Evolutionary conservation across 176 grass and related monocot genomes (phyloP).

Genomic region (Avena insularis): DNA sequence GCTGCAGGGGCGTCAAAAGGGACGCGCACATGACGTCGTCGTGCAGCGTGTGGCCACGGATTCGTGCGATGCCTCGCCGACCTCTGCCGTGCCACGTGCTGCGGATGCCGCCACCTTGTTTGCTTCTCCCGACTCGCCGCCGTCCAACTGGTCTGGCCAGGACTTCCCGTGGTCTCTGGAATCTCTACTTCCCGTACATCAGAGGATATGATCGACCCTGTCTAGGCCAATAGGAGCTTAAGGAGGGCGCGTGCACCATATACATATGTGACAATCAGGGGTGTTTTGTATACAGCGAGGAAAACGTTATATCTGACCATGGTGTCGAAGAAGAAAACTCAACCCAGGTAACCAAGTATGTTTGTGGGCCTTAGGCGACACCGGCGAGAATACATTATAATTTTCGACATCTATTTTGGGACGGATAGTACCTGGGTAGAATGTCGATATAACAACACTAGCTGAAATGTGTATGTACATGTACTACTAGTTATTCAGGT

Average conservation of each 20-base stretch:
- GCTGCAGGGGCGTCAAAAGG: neutral
- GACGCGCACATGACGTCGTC: neutral
- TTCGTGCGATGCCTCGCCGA: slow-evolving; percentile 27
- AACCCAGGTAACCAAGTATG: slow-evolving; percentile 14
- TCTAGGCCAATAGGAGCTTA: neutral
- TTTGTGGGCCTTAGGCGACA: neutral
- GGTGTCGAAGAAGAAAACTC: neutral
- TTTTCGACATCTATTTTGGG: no score
- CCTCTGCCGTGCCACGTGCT: neutral
- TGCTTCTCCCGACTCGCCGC: slow-evolving; percentile 24
- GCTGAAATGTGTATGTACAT: no score
- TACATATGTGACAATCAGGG: neutral
- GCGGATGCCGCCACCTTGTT: neutral
- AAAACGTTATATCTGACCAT: neutral
- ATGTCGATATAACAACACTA: neutral
- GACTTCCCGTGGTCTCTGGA: slow-evolving; percentile 46
- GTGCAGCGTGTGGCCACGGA: neutral
- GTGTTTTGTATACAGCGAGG: neutral
- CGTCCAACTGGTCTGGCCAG: slow-evolving; percentile 28
- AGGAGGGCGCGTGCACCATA: no score
- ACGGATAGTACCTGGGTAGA: neutral
- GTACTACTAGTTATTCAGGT: no score
- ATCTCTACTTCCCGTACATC: slow-evolving; percentile 11
- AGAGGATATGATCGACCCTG: neutral
- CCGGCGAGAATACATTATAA: neutral